phyloP scores from a whole-genome alignment of 768 basidiomycete genomes.

The Hygrophoropsis aurantiaca region DNA sequence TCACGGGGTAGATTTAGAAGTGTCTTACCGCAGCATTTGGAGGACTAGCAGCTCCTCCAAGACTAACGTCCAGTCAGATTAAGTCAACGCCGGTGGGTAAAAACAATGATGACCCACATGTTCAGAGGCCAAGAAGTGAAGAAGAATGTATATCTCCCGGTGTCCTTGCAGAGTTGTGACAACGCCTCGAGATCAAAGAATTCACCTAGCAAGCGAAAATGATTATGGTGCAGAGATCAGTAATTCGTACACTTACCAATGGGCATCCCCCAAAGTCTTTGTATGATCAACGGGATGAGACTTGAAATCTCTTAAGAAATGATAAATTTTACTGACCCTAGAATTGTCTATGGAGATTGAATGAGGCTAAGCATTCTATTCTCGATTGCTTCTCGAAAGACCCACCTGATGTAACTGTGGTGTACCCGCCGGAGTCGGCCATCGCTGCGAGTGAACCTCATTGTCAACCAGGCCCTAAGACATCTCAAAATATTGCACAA shows the following conservation, averaged over 20 bases:
- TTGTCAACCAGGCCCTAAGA: neutral
- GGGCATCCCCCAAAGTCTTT: conserved; percentile 72
- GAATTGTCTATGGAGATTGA: conserved; percentile 44
- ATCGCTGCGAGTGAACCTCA: conserved; percentile 37
- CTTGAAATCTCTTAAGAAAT: too few relatives aligned
- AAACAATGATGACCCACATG: conserved; percentile 45
- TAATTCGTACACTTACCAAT: conserved; percentile 44
- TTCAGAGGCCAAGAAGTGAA: conserved; percentile 76
- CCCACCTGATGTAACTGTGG: conserved; percentile 57
- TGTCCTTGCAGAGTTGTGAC: conserved; percentile 53
- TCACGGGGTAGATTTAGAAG: neutral
- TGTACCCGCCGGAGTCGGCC: conserved; percentile 48
- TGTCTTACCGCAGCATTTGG: conserved; percentile 65
- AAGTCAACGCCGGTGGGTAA: conserved; percentile 4
- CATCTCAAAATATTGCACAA: conserved; percentile 5
- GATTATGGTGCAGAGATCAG: neutral
- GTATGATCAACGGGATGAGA: neutral
- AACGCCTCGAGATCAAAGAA: conserved; percentile 71
- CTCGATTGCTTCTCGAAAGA: neutral
- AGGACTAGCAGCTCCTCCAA: conserved; percentile 69
- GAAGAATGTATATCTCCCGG: conserved; percentile 69
- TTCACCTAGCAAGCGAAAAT: conserved; percentile 45
- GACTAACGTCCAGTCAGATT: conserved; percentile 26
- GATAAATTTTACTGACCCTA: conserved; percentile 44
- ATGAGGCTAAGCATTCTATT: conserved; percentile 1